phyloP scores from a whole-genome alignment of 495 filamentous ascomycete genomes.

The Penicillium bialowiezense region DNA sequence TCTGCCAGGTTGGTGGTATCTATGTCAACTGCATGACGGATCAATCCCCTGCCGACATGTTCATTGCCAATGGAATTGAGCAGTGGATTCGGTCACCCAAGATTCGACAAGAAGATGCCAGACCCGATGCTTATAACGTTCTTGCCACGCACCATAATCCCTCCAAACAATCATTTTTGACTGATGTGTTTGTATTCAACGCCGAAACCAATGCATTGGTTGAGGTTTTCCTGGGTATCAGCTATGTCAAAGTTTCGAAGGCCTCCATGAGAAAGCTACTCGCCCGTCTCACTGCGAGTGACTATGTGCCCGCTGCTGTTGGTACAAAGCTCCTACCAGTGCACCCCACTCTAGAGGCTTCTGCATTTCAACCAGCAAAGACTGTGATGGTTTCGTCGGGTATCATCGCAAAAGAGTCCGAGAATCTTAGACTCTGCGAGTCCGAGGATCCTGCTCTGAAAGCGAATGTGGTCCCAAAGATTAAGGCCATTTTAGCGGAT shows the following conservation, averaged over 20 bases:
- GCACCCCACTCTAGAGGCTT: background rate
- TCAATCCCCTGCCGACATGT: slow-evolving; percentile 37
- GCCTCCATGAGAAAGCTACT: background rate
- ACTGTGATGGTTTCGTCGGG: no score
- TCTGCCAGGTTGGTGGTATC: slow-evolving; percentile 51
- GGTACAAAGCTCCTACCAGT: no score
- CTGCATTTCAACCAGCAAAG: background rate
- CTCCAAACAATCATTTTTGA: slow-evolving; percentile 8
- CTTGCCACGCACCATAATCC: slow-evolving; percentile 8
- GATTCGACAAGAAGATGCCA: slow-evolving; percentile 10
- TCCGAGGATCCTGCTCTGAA: background rate
- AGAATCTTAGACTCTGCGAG: background rate
- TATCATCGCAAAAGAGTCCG: background rate
- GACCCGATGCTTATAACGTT: slow-evolving; percentile 9
- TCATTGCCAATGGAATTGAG: slow-evolving; percentile 46
- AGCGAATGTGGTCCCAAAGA: background rate
- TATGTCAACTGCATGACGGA: slow-evolving; percentile 54
- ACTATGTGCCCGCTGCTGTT: background rate
- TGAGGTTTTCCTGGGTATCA: slow-evolving; percentile 42
- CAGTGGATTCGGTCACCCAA: slow-evolving; percentile 45
- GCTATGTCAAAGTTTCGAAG: slow-evolving; percentile 19
- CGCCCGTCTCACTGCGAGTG: background rate
- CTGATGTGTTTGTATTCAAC: slow-evolving; percentile 24
- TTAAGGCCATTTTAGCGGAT: slow-evolving; percentile 1
- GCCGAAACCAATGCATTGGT: slow-evolving; percentile 7